phyloP scores from a whole-genome alignment of 1,284 basidiomycete species.

The Apiotrichum porosum region DNA sequence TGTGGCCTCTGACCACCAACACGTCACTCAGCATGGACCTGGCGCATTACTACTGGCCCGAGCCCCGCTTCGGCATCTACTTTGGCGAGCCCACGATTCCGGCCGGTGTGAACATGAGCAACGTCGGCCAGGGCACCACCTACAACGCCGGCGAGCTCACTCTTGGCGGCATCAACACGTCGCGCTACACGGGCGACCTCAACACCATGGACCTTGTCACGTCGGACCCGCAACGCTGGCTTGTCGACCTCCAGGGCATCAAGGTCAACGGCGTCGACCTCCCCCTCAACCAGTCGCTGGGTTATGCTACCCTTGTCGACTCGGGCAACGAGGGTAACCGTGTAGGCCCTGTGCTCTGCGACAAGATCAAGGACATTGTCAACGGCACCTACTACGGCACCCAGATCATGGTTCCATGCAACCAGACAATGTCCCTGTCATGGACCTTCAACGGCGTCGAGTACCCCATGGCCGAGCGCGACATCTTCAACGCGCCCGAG shows the following conservation, averaged over 20 bases:
- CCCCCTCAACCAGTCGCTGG: not conserved
- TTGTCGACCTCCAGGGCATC: not conserved
- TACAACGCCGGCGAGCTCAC: not conserved
- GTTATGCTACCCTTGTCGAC: constrained; percentile 47
- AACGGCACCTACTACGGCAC: constrained; percentile 58
- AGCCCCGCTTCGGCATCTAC: not conserved
- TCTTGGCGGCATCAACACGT: constrained; percentile 50
- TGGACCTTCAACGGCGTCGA: constrained; percentile 66
- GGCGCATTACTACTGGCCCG: not conserved
- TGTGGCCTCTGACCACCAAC: not conserved
- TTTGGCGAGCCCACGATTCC: not conserved
- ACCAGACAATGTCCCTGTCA: constrained; percentile 59
- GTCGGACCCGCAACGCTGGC: not conserved
- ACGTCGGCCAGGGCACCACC: too few relatives aligned
- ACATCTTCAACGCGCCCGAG: constrained; percentile 54
- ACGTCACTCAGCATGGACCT: not conserved
- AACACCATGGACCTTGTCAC: constrained; percentile 54
- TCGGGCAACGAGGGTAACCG: constrained; percentile 83
- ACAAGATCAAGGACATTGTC: constrained; percentile 67
- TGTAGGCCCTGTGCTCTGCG: constrained; percentile 61
- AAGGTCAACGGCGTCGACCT: not conserved
- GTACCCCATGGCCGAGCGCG: constrained; percentile 61
- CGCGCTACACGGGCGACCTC: constrained; percentile 66
- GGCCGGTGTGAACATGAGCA: constrained; percentile 28
- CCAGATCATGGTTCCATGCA: constrained; percentile 62